A percentile compares a stretch with the other conserved stretches of the same genome.
Evolutionary conservation across 1,284 basidiomycete genomes (phyloP).

Genomic region (Phlebopus sp.): DNA sequence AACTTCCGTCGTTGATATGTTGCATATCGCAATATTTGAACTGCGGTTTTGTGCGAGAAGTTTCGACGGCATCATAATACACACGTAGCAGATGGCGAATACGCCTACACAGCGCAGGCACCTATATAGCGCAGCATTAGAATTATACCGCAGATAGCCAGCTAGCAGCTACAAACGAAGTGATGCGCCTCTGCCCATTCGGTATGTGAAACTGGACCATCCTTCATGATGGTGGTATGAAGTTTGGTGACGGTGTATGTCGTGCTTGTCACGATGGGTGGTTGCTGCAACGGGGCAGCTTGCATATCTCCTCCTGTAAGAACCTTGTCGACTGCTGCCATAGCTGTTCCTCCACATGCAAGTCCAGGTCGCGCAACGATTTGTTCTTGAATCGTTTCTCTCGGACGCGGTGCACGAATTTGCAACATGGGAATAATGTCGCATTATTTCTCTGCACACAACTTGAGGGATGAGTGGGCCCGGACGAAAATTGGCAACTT

Average conservation of each 20-base stretch:
- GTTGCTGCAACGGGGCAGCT: conserved; percentile 15
- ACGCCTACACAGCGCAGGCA: conserved; percentile 23
- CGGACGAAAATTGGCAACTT: neutral
- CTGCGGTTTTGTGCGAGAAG: conserved; percentile 13
- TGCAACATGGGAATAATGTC: neutral
- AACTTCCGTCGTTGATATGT: conserved; percentile 20
- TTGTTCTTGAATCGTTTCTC: conserved; percentile 2
- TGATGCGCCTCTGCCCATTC: conserved; percentile 12
- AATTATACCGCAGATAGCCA: no score
- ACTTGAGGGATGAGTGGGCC: neutral
- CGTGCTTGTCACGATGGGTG: conserved; percentile 24
- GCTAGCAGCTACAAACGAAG: neutral
- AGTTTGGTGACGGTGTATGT: conserved; percentile 17
- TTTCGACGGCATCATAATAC: conserved; percentile 24
- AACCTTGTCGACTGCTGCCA: neutral
- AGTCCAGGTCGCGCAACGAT: conserved; percentile 1
- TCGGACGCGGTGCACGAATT: neutral
- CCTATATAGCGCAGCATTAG: conserved; percentile 7
- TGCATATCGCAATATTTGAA: conserved; percentile 27
- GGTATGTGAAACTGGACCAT: conserved; percentile 6
- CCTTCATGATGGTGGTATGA: conserved; percentile 18
- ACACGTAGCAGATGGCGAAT: conserved; percentile 27
- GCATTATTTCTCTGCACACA: neutral
- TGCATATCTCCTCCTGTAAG: neutral
- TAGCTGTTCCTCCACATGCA: neutral